A percentile compares a stretch with the other conserved stretches of the same genome.
Conservation (phyloP, 2,329 filamentous ascomycete species). For the Zymoseptoria pseudotritici region DNA sequence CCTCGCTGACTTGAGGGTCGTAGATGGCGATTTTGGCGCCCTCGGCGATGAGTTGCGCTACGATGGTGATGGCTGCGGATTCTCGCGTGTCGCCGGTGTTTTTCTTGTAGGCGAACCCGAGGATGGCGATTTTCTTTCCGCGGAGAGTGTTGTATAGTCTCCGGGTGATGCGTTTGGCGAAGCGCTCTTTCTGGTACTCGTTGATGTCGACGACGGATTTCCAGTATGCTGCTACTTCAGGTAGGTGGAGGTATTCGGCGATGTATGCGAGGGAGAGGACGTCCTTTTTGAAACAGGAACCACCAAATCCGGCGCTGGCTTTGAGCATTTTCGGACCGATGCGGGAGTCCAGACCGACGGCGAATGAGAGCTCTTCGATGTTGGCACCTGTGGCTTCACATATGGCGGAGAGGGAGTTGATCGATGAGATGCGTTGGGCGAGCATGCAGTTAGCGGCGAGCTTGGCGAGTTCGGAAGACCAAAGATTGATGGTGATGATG, state of each 20-base stretch:
- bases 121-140: conserved; percentile 62
- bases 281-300: conserved; percentile 77
- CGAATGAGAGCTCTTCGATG: conserved; percentile 62
- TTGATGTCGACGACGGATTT: conserved; percentile 67
- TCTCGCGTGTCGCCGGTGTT: conserved; percentile 70
- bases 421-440: conserved; percentile 71
- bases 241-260: conserved; percentile 60
- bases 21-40: conserved; percentile 58
- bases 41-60: conserved; percentile 59
- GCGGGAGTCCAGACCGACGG: conserved; percentile 59
- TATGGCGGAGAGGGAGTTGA: conserved; percentile 73
- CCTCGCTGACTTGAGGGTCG: conserved; percentile 47
- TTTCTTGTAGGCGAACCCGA: conserved; percentile 76
- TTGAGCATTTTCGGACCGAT: conserved; percentile 69
- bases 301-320: conserved; percentile 69
- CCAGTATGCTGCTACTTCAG: conserved; percentile 71
- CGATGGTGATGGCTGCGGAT: conserved; percentile 60
- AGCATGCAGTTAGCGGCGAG: conserved; percentile 74
- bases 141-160: conserved; percentile 61
- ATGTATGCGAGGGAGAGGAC: conserved; percentile 67
- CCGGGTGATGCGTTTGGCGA: conserved; percentile 57
- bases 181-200: conserved; percentile 64
- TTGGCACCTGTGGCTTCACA: conserved; percentile 71
- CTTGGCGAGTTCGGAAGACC: conserved; percentile 73
- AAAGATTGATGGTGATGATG: conserved; percentile 66